Conservation (phyloP, 2,329 filamentous ascomycete genomes). For the Blumeriella jaapii region DNA sequence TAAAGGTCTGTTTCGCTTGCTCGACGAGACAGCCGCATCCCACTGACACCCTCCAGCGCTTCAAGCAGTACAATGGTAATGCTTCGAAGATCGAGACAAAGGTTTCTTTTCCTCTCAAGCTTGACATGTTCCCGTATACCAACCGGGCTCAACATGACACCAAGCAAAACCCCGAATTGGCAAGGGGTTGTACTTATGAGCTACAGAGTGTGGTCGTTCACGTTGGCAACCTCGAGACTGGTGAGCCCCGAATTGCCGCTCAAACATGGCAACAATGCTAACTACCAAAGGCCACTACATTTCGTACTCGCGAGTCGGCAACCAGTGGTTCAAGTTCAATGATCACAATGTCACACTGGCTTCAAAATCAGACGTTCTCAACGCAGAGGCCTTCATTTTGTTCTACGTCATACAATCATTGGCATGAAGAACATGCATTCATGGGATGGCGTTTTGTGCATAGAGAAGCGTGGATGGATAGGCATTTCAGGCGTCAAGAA, state of each 20-base stretch:
- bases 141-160: conserved; percentile 47
- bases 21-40: not conserved
- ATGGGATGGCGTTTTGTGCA: conserved; percentile 1
- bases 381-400: conserved; percentile 77
- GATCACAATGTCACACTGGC: conserved; percentile 86
- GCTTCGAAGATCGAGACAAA: conserved; percentile 81
- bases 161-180: conserved; percentile 42
- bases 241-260: conserved; percentile 18
- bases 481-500: conserved; percentile 6
- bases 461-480: conserved; percentile 4
- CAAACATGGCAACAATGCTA: not conserved
- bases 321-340: conserved; percentile 91
- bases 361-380: conserved; percentile 72
- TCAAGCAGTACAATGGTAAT: conserved; percentile 64
- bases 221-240: conserved; percentile 83
- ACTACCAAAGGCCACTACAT: conserved; percentile 59
- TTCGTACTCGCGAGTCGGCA: conserved; percentile 74
- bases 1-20: conserved; percentile 54
- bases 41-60: conserved; percentile 35
- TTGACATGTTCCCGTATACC: conserved; percentile 88
- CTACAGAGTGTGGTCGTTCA: conserved; percentile 85
- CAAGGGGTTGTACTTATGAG: conserved; percentile 67
- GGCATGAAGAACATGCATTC: conserved; percentile 28
- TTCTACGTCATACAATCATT: conserved; percentile 69
- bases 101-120: conserved; percentile 72